Base-by-base conservation (phyloP, 1,284 basidiomycete species). In the Ustilago trichophora region DNA sequence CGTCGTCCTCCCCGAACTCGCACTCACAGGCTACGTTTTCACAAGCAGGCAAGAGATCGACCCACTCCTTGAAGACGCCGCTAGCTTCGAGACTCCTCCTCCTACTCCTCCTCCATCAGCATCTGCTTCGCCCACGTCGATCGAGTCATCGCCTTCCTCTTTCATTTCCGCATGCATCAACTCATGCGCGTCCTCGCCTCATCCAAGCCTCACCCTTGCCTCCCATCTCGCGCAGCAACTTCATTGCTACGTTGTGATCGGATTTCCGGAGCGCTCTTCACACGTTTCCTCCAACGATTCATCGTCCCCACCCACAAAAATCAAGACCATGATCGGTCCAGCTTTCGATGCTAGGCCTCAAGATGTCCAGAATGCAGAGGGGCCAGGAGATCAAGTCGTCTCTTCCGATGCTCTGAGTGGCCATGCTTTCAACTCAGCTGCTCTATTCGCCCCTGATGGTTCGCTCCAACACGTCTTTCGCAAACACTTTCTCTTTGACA, bases 1-100 rank as follows among this genome's bases (percentile, higher is more conserved):
- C 6, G 83, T 97, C 8, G 93, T 94, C 69, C 86, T 96, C 33
- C 92, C 93, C 0, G 94, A 97, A 82, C 92, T 93, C 89, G 87
- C 87, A 6, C 88, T 93, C 73, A 88, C 88, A 10, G 93, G 93
- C 21, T 97, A 97, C 82, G 87, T 89, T 54, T 97, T 95, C 80
- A 84, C 87, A 10, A 85, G 85, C 35, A 85, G 88, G 0, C 75
- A 85, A 0, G 84, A 89, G 6, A 90, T 97, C 53, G 76, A 82
- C 1, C 90, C 91, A 0, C 88, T 87, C 72, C 87, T 95, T 25
- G 93, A 98, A 79, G 82, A 85, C 6, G 88, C 89, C 0, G 40
- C 41, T 40, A 29, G 12, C 12, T 27, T 44, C 31, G 27, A 44
- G 7, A 11, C 31, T 7, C 37, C 25, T 13, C 11, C 21, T 2